Evolutionary conservation across 441 rosid species (phyloP).

Genomic region (Eutrema salsugineum): DNA sequence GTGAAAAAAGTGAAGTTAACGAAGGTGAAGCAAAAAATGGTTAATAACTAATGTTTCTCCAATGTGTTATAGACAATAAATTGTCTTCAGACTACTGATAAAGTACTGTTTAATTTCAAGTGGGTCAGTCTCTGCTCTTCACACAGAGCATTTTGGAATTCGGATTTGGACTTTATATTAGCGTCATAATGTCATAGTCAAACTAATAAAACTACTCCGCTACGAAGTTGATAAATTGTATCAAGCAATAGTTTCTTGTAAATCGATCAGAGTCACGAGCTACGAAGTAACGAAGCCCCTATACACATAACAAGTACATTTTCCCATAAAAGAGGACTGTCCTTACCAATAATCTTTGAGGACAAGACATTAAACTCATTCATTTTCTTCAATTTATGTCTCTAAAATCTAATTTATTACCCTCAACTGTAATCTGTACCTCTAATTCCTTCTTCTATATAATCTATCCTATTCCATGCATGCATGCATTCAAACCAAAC

Average conservation of each 20-base stretch:
- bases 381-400: neutral
- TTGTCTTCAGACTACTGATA: neutral
- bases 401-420: constrained; percentile 9
- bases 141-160: constrained; percentile 19
- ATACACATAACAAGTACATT: neutral
- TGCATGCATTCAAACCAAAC: neutral
- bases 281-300: constrained; percentile 5
- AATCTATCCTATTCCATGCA: constrained; percentile 1
- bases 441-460: constrained; percentile 17
- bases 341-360: constrained; percentile 10
- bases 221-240: too few species aligned
- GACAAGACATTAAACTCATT: constrained; percentile 13
- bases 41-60: neutral
- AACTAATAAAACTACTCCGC: neutral
- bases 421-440: constrained; percentile 12
- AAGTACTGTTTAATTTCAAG: neutral
- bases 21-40: neutral
- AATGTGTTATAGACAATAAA: neutral
- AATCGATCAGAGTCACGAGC: neutral
- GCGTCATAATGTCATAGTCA: constrained; percentile 1
- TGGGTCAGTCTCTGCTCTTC: constrained; percentile 16
- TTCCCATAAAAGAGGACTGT: neutral
- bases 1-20: neutral
- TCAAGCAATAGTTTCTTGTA: neutral
- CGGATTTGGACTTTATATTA: neutral